A percentile compares a stretch with the other conserved stretches of the same genome.
Conservation (phyloP, 1,139 yeast species). For the Candida sp. region DNA sequence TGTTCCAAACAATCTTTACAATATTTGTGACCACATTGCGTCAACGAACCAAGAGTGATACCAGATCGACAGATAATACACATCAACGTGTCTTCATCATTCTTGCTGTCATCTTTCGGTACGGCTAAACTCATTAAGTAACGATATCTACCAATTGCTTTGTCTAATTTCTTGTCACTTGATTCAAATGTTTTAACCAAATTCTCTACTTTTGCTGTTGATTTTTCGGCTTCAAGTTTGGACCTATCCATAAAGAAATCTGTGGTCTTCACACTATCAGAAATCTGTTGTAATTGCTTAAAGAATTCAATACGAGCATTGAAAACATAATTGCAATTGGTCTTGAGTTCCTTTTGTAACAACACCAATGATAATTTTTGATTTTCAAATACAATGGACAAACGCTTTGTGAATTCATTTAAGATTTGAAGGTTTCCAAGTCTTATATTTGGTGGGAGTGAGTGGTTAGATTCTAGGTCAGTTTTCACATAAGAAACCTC, state of each 20-base stretch:
- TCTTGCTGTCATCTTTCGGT: constrained; percentile 9
- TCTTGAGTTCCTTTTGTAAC: constrained; percentile 47
- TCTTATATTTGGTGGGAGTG: constrained; percentile 7
- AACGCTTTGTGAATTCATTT: constrained; percentile 17
- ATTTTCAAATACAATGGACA: constrained; percentile 33
- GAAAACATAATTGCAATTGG: constrained; percentile 60
- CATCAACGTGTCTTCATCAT: constrained; percentile 33
- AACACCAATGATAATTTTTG: constrained; percentile 37
- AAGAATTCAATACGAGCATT: constrained; percentile 79
- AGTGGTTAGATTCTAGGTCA: constrained; percentile 17
- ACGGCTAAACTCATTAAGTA: constrained; percentile 45
- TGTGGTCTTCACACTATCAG: constrained; percentile 63
- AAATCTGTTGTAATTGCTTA: constrained; percentile 77
- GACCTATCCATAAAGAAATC: constrained; percentile 18
- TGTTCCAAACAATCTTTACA: constrained; percentile 72
- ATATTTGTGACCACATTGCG: constrained; percentile 88
- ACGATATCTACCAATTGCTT: constrained; percentile 51
- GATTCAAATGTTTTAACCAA: neutral
- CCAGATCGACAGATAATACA: constrained; percentile 78
- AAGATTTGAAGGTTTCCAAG: constrained; percentile 15
- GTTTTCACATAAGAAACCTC: constrained; percentile 22
- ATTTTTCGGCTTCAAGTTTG: constrained; percentile 8
- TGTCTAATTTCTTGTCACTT: constrained; percentile 20
- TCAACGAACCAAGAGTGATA: constrained; percentile 71
- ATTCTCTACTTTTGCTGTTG: neutral